A percentile compares a stretch with the other conserved stretches of the same genome.
These are phyloP conservation scores for Eragrostis curvula DNA, from an alignment of 176 grass and related monocot genomes.

Conservation along the genomic window DNA sequence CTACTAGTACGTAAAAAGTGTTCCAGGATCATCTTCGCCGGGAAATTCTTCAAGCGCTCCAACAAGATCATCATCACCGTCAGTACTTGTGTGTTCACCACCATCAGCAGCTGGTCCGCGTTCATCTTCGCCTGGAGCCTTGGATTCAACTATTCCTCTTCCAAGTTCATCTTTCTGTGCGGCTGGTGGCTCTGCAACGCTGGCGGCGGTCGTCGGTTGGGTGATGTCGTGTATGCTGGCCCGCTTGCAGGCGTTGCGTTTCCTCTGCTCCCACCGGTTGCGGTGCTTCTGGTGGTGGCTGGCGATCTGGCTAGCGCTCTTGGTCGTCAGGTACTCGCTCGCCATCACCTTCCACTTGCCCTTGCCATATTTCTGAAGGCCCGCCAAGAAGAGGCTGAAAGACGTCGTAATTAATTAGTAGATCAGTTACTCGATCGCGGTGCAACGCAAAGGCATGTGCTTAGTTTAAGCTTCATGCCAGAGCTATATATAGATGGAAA, in stretches of 20 bases:
- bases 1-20: not conserved
- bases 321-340: constrained; percentile 17
- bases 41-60: not conserved
- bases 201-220: not conserved
- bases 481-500: too few relatives aligned
- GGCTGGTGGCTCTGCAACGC: not conserved
- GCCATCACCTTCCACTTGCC: not conserved
- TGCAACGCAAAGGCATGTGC: too few relatives aligned
- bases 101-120: not conserved
- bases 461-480: too few relatives aligned
- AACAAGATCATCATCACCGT: not conserved
- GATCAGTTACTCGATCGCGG: too few relatives aligned
- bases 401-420: not conserved
- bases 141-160: not conserved
- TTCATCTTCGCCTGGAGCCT: not conserved
- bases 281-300: constrained; percentile 45
- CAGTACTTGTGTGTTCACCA: not conserved
- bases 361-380: too few relatives aligned
- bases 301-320: constrained; percentile 38
- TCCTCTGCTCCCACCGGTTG: not conserved
- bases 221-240: constrained; percentile 48
- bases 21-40: not conserved
- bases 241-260: constrained; percentile 26
- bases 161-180: not conserved
- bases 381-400: not conserved